Evolutionary conservation across 164 flowering plant species (phyloP).

Genomic region (Nymphaea colorata): DNA sequence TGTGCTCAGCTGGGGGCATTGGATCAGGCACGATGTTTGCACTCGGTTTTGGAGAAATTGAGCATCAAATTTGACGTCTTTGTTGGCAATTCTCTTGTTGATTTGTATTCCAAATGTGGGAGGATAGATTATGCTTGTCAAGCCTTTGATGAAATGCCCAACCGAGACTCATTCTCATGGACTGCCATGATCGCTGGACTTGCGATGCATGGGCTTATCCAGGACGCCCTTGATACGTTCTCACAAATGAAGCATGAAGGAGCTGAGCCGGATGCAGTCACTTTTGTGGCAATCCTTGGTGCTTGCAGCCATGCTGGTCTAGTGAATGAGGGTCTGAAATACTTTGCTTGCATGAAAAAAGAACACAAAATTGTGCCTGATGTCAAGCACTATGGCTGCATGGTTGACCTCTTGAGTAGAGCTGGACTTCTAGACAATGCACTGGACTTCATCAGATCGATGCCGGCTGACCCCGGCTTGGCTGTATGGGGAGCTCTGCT

Average conservation of each 20-base stretch:
- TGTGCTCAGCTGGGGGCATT: constrained; percentile 16
- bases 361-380: background rate
- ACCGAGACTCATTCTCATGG: background rate
- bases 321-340: constrained; percentile 1
- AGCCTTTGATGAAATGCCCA: background rate
- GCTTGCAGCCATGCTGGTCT: background rate
- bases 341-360: background rate
- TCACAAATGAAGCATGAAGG: background rate
- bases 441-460: background rate
- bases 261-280: background rate
- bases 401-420: constrained; percentile 1
- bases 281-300: background rate
- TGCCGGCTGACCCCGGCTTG: background rate
- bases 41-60: background rate
- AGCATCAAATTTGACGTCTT: background rate
- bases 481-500: too few relatives aligned
- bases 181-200: background rate
- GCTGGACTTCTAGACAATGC: background rate
- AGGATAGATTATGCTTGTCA: background rate
- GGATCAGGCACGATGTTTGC: background rate
- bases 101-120: background rate
- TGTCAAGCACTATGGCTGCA: background rate
- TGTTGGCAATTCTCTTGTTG: background rate
- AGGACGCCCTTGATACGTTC: background rate
- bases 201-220: background rate